phyloP scores from a whole-genome alignment of 2,329 filamentous ascomycete genomes.

The Diaporthe sp. region DNA sequence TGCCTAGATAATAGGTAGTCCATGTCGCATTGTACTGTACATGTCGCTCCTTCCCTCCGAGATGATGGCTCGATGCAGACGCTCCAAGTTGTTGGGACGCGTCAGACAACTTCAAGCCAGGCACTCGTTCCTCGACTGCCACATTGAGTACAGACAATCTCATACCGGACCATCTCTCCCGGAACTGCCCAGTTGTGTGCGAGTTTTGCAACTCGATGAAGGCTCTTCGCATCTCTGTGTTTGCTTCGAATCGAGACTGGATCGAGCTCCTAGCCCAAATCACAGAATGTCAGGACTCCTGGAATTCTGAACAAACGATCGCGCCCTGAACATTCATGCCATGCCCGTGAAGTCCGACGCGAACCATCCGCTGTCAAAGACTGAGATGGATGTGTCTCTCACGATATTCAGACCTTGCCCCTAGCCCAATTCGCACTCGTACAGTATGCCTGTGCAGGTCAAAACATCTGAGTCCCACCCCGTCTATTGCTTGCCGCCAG shows the following conservation, averaged over 20 bases:
- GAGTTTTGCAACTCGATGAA: not conserved
- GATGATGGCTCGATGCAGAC: not conserved
- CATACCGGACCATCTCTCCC: not conserved
- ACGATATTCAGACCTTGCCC: not conserved
- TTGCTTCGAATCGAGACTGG: not conserved
- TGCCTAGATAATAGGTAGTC: not conserved
- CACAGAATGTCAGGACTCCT: not conserved
- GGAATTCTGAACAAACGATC: not conserved
- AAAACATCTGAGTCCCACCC: not conserved
- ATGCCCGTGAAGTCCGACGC: not conserved
- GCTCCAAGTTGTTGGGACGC: not conserved
- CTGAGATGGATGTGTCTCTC: not conserved
- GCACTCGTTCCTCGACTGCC: not conserved
- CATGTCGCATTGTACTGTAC: not conserved
- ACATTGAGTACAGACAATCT: not conserved
- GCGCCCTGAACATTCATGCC: not conserved
- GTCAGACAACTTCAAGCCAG: not conserved
- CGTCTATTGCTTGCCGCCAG: constrained; percentile 40
- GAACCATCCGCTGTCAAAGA: not conserved
- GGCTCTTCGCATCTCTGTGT: not conserved
- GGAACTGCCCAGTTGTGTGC: not conserved
- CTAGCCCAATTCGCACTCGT: not conserved
- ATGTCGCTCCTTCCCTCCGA: constrained; percentile 8
- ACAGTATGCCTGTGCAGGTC: not conserved
- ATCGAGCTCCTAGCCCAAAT: not conserved